These are phyloP conservation scores for Tetrahymena malaccensis DNA, from an alignment of 73 alveolate species.

Conservation along the genomic window DNA sequence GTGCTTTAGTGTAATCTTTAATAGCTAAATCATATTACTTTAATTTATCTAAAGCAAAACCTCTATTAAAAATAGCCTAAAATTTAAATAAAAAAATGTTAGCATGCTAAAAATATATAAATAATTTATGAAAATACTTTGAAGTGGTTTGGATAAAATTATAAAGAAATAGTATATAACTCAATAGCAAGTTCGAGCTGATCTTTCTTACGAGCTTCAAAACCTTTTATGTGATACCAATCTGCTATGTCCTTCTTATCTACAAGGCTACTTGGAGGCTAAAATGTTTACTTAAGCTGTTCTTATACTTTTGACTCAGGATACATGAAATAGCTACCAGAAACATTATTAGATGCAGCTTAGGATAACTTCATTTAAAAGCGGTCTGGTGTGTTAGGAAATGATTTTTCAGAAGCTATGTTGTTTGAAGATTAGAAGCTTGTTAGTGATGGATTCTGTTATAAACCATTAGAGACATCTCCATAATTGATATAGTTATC, in stretches of 20 bases:
- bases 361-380: neutral
- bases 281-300: neutral
- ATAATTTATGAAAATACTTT: constrained; percentile 8
- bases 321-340: neutral
- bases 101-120: no score
- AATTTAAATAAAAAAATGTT: neutral
- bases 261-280: neutral
- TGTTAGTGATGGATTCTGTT: neutral
- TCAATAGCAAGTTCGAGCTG: constrained; percentile 59
- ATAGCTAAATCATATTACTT: constrained; percentile 91
- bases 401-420: neutral
- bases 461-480: neutral
- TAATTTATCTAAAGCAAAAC: constrained; percentile 94
- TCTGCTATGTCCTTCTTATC: constrained; percentile 57
- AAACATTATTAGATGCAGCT: neutral
- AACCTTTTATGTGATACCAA: constrained; percentile 61
- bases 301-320: neutral
- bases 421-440: neutral
- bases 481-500: neutral
- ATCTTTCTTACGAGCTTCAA: constrained; percentile 65
- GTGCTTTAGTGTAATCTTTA: constrained; percentile 81
- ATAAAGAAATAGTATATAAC: constrained; percentile 62
- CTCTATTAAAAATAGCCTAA: constrained; percentile 77
- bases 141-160: constrained; percentile 65
- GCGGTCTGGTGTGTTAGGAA: neutral